phyloP scores from a whole-genome alignment of 768 basidiomycete genomes.

The Boletus rufocinnamomeus region DNA sequence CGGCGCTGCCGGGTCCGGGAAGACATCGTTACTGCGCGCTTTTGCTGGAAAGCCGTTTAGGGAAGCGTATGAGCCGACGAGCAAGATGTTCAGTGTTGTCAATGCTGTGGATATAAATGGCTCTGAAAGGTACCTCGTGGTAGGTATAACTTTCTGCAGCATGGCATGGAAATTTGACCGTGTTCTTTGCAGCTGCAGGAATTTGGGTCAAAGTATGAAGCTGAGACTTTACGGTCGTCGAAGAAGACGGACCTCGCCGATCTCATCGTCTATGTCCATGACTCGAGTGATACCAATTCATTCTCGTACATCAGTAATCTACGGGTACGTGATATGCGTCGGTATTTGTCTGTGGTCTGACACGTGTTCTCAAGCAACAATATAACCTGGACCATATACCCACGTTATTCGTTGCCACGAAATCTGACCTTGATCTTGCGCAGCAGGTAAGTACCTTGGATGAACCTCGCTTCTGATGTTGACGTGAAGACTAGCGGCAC shows the following conservation, averaged over 20 bases:
- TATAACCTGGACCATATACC: slow-evolving; percentile 95
- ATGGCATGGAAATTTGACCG: neutral
- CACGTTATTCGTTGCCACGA: slow-evolving; percentile 97
- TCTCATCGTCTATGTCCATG: slow-evolving; percentile 93
- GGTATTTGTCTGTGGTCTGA: slow-evolving; percentile 14
- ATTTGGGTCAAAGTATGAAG: slow-evolving; percentile 94
- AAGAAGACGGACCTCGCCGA: slow-evolving; percentile 94
- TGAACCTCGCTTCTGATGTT: slow-evolving; percentile 5
- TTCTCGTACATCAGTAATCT: slow-evolving; percentile 98
- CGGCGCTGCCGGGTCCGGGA: slow-evolving; percentile 94
- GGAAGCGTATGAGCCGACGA: slow-evolving; percentile 83
- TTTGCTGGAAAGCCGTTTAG: slow-evolving; percentile 84
- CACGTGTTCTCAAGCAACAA: slow-evolving; percentile 72
- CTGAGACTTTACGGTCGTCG: slow-evolving; percentile 82
- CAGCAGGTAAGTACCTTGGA: slow-evolving; percentile 63
- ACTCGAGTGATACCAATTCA: slow-evolving; percentile 98
- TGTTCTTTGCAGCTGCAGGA: slow-evolving; percentile 77
- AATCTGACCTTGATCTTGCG: slow-evolving; percentile 95
- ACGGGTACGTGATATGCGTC: slow-evolving; percentile 55
- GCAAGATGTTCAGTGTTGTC: slow-evolving; percentile 87
- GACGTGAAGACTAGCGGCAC: slow-evolving; percentile 62
- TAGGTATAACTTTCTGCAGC: slow-evolving; percentile 54
- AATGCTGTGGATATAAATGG: slow-evolving; percentile 95
- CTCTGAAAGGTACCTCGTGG: slow-evolving; percentile 94
- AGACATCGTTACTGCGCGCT: slow-evolving; percentile 81